Evolutionary conservation across 495 filamentous ascomycete genomes (phyloP).

Genomic region (Trichoderma gamsii): DNA sequence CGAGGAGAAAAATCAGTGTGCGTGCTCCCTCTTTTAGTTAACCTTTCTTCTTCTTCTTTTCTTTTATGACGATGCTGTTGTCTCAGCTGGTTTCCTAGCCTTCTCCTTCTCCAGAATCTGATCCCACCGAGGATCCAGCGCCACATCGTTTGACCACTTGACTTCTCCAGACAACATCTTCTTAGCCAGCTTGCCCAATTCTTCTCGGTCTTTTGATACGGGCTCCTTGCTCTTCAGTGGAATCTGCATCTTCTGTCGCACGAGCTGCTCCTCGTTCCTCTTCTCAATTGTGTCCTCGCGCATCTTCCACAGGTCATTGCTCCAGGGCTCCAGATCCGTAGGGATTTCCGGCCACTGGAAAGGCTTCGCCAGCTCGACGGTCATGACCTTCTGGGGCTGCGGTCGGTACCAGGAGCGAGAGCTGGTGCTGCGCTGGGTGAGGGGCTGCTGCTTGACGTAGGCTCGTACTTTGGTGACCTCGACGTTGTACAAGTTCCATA

Average conservation of each 20-base stretch:
- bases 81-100: neutral
- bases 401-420: constrained; percentile 47
- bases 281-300: constrained; percentile 36
- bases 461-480: constrained; percentile 63
- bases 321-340: constrained; percentile 40
- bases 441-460: constrained; percentile 64
- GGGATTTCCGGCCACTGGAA: constrained; percentile 77
- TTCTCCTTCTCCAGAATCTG: constrained; percentile 24
- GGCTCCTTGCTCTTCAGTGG: constrained; percentile 29
- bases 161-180: constrained; percentile 42
- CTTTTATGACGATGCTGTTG: constrained; percentile 3
- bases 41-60: neutral
- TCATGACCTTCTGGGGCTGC: constrained; percentile 77
- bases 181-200: constrained; percentile 51
- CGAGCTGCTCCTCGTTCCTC: constrained; percentile 34
- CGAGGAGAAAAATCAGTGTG: neutral
- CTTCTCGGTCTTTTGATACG: constrained; percentile 28
- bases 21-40: neutral
- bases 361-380: constrained; percentile 71
- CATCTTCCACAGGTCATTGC: constrained; percentile 27
- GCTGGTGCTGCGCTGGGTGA: constrained; percentile 43
- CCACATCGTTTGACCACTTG: constrained; percentile 31
- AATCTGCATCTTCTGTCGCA: constrained; percentile 23
- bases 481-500: constrained; percentile 68
- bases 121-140: constrained; percentile 35